Base-by-base conservation (phyloP, 352 stramenopile genomes). In the Globisporangium orthogonon region DNA sequence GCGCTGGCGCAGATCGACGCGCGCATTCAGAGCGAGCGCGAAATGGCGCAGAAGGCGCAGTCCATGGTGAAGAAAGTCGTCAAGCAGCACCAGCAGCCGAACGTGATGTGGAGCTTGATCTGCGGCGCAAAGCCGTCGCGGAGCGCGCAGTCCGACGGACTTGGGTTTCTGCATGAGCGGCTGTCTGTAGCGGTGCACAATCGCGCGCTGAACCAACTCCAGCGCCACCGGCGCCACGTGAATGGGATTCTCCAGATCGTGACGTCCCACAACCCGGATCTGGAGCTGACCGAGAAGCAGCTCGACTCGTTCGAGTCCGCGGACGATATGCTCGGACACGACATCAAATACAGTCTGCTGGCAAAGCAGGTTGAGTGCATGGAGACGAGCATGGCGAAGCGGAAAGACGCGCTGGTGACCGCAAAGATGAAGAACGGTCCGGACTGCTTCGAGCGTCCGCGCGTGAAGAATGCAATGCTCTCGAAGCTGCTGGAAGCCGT, bases 161-260 rank as follows among this genome's bases (percentile, higher is more conserved):
- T 92, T 11, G 45, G 69, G 0, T 73, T 79, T 31, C 56, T 94
- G 49, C 76, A 71, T 18, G 78, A 87, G 29, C 69, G 76, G 31
- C 61, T 94, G 2, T 65, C 74, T 0, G 60, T 89, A 17, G 68
- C 78, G 9, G 62, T 80, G 14, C 83, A 87, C 53, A 78, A 87
- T 35, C 77, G 84, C 30, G 76, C 76, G 7, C 56, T 92, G 43
- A 94, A 94, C 54, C 84, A 92, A 50, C 65, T 94, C 37, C 76
- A 87, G 44, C 80, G 84, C n/a, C 80, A 92, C 50, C 76, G 80
- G 3, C 80, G 83, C 0, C 82, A 94, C 48, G 72, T 92, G 31
- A 62, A 73, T 44, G 76, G 84, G 5, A 87, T 94, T 50, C 71
- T 92, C 33, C 74, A 94, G 68, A 91, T 92, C 39, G 77, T 92